Base-by-base conservation (phyloP, 2,329 filamentous ascomycete genomes). In the Venturia carpophila region DNA sequence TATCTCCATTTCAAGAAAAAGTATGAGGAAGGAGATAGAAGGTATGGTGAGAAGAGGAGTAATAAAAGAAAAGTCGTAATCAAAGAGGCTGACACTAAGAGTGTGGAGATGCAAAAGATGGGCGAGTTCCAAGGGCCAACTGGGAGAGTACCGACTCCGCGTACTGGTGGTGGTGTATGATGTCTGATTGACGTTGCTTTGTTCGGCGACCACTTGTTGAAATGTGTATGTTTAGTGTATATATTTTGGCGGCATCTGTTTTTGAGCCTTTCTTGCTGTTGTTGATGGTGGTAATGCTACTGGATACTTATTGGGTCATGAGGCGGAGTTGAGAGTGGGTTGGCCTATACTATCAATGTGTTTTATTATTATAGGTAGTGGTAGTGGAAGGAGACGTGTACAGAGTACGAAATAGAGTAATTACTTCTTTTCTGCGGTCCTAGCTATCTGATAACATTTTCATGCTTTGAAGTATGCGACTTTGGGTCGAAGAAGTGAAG, bases 1-100 rank as follows among this genome's bases (percentile, higher is more conserved):
- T 97, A 97, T 75, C 85, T 97, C 72, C 84, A 85, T 67, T 96
- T 97, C 80, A 97, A 96, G 79, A 79, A 79, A 55, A 78, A 79
- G 64, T 93, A 94, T 70, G 79, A 86, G 68, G 82, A 87, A 67
- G 94, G 94, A 7, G 94, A 97, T 74, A 90, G 96, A 77, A 85
- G 94, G 34, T 86, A 97, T 67, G 90, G 88, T 9, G 76, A 79
- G 64, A 79, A 82, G 34, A 66, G 52, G 52, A 21, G 56, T 24
- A 42, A 15, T 24, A 17, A 49, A 4, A 39, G 24, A 19, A 42
- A 42, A 24, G 3, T 17, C 4, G 39, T 43, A n/a, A 52, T 45
- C 15, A 42, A 63, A n/a, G 58, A 52, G 43, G 47, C 34, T 39
- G 43, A 24, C 41, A 39, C 13, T 4, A 27, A 34, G 34, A 43